Evolutionary conservation across 257 asterid species (phyloP).

Genomic region (Avicennia marina): DNA sequence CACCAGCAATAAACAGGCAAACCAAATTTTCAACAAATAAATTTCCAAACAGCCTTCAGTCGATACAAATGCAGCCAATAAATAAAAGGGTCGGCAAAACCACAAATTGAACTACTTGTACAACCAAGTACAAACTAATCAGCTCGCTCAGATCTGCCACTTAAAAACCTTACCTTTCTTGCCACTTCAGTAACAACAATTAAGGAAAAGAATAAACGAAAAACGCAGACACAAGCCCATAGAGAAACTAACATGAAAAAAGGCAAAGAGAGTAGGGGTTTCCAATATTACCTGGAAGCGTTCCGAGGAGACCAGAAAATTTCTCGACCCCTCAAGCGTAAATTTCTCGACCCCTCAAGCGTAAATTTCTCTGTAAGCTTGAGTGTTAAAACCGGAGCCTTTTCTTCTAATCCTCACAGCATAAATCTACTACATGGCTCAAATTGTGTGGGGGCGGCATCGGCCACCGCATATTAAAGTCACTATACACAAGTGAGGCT

Average conservation of each 20-base stretch:
- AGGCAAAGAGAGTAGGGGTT: background rate
- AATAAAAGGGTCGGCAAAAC: background rate
- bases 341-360: background rate
- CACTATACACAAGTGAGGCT: too few relatives aligned
- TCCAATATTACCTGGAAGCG: slow-evolving; percentile 32
- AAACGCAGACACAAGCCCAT: background rate
- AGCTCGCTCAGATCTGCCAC: slow-evolving; percentile 19
- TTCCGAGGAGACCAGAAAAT: background rate
- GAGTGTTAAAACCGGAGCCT: slow-evolving; percentile 11
- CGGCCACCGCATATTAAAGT: background rate
- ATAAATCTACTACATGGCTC: background rate
- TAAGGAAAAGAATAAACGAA: background rate
- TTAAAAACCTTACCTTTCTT: background rate
- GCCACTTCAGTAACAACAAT: background rate
- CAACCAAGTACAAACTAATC: background rate
- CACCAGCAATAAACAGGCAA: background rate
- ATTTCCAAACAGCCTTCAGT: background rate
- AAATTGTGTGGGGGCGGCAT: background rate
- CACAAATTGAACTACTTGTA: background rate
- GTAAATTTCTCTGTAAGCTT: slow-evolving; percentile 22
- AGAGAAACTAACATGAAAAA: background rate
- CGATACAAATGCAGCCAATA: background rate
- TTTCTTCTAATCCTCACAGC: slow-evolving; percentile 20
- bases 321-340: background rate
- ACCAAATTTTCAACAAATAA: background rate